Conservation (phyloP, 345 rosid genomes). For the Moricandia arvensis region DNA sequence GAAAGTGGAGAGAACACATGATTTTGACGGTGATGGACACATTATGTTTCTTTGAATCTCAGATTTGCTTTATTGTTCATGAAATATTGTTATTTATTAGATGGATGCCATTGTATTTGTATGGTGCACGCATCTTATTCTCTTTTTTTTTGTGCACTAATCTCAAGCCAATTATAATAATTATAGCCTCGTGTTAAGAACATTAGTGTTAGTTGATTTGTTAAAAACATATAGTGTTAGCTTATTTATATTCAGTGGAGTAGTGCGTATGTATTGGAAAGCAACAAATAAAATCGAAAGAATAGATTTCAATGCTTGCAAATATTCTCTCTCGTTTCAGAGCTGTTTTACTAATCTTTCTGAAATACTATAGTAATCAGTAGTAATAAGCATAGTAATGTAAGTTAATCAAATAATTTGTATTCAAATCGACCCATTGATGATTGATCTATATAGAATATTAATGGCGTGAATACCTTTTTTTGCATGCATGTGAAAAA, state of each 20-base stretch:
- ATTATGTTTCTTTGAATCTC: constrained; percentile 18
- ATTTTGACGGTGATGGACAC: constrained; percentile 7
- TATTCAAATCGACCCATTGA: no score
- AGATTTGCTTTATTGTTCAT: not conserved
- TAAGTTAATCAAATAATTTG: no score
- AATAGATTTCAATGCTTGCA: no score
- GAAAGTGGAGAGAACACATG: constrained; percentile 37
- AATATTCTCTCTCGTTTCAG: no score
- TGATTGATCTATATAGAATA: no score
- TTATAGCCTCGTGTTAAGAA: constrained; percentile 5
- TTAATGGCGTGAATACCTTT: no score
- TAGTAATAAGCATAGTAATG: no score
- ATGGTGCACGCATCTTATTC: constrained; percentile 31
- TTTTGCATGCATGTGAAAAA: no score
- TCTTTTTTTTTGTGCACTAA: constrained; percentile 1
- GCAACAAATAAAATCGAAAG: not conserved
- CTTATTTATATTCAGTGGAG: not conserved
- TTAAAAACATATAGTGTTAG: no score
- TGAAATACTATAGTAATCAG: no score
- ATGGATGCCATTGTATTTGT: constrained; percentile 11
- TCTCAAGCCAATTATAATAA: constrained; percentile 13
- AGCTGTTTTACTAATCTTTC: no score
- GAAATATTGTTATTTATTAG: constrained; percentile 12
- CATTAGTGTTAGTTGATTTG: no score
- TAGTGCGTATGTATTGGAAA: constrained; percentile 28